Evolutionary conservation across 2,329 filamentous ascomycete genomes (phyloP).

Genomic region (Aaosphaeria arxii): DNA sequence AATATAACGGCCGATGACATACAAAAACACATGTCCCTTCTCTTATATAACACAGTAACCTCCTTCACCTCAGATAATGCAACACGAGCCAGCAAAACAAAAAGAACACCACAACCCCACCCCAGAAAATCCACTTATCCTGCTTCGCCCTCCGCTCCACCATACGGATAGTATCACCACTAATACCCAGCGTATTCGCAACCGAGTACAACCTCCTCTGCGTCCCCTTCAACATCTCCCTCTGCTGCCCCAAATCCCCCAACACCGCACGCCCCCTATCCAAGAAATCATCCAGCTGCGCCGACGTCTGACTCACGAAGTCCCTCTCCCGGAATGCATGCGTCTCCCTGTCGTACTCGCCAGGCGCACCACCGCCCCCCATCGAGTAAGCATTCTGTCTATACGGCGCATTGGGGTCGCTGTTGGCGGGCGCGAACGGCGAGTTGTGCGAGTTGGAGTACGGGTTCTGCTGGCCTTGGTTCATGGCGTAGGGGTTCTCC

Average conservation of each 20-base stretch:
- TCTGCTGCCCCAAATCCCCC: slow-evolving; percentile 82
- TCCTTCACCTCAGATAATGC: slow-evolving; percentile 67
- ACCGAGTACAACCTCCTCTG: slow-evolving; percentile 89
- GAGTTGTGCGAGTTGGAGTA: slow-evolving; percentile 17
- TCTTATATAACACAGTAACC: not conserved
- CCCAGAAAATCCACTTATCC: slow-evolving; percentile 98
- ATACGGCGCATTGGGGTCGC: slow-evolving; percentile 31
- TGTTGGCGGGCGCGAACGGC: slow-evolving; percentile 28
- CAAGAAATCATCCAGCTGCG: slow-evolving; percentile 88
- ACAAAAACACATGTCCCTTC: too few relatives aligned
- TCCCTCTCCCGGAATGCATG: slow-evolving; percentile 86
- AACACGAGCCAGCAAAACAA: slow-evolving; percentile 88
- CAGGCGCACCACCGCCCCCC: slow-evolving; percentile 24
- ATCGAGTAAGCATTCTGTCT: slow-evolving; percentile 42
- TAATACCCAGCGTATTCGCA: slow-evolving; percentile 89
- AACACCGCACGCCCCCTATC: slow-evolving; percentile 87
- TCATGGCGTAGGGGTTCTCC: slow-evolving; percentile 83
- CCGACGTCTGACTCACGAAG: slow-evolving; percentile 80
- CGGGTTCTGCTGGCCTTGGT: slow-evolving; percentile 12
- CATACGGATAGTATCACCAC: slow-evolving; percentile 95
- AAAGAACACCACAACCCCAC: slow-evolving; percentile 81
- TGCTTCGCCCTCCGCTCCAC: slow-evolving; percentile 87
- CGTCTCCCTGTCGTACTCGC: slow-evolving; percentile 63
- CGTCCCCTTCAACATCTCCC: slow-evolving; percentile 92
- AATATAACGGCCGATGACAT: too few relatives aligned